These are phyloP conservation scores for Hypericum perforatum DNA, from an alignment of 345 rosid species.

Conservation along the genomic window DNA sequence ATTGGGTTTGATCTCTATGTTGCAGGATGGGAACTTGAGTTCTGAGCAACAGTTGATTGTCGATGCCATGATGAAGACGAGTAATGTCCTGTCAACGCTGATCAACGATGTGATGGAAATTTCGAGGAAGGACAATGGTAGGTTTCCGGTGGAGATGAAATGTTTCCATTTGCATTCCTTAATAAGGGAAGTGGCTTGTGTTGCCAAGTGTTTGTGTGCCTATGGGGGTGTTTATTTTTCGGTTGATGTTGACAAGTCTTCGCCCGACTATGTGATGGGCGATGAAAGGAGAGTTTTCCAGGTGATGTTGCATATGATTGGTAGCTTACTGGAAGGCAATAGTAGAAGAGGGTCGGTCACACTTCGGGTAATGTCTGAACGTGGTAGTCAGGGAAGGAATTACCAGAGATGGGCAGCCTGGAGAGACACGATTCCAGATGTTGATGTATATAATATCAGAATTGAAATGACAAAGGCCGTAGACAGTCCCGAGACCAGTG, in stretches of 20 bases:
- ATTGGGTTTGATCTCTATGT: conserved; percentile 65
- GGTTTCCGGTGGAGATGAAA: conserved; percentile 51
- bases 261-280: conserved; percentile 71
- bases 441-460: conserved; percentile 44
- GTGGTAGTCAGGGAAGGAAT: conserved; percentile 55
- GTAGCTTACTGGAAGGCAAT: conserved; percentile 49
- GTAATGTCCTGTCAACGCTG: conserved; percentile 64
- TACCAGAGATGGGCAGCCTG: conserved; percentile 72
- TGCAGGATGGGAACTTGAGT: conserved; percentile 54
- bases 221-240: conserved; percentile 51
- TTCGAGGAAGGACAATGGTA: conserved; percentile 48
- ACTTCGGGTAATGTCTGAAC: conserved; percentile 40
- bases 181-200: conserved; percentile 64
- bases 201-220: conserved; percentile 72
- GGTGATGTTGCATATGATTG: conserved; percentile 84
- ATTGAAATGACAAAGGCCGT: conserved; percentile 46
- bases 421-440: conserved; percentile 51
- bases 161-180: conserved; percentile 52
- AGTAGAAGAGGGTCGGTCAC: conserved; percentile 35
- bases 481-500: conserved; percentile 26
- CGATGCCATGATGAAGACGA: conserved; percentile 70
- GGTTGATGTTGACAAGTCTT: conserved; percentile 54
- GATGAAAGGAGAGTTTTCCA: conserved; percentile 83
- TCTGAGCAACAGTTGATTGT: conserved; percentile 53
- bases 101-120: conserved; percentile 83